Base-by-base conservation (phyloP, 257 asterid genomes). In the Solanum clarkiae region DNA sequence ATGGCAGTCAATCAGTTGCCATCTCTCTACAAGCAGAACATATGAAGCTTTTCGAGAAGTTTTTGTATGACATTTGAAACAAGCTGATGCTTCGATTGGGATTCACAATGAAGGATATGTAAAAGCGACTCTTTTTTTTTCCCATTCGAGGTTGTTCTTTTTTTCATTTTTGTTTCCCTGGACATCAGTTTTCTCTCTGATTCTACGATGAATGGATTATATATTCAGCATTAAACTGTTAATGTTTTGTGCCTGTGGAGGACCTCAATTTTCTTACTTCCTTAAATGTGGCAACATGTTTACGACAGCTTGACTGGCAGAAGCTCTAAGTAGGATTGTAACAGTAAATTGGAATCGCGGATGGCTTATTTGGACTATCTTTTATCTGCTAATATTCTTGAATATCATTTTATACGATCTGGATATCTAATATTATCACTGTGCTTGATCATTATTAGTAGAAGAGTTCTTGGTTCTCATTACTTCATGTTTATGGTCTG, bases 1-100 rank as follows among this genome's bases (percentile, higher is more conserved):
- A 94, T 49, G 98, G 98, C 15, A 93, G 97, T 91, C 84, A 94
- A 47, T 93, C 96, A 1, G 95, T 95, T 4, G 98, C 94, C 2
- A 91, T 95, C 20, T 94, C 98, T 0, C 88, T 95, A 53, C 98
- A 93, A 85, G 66, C 83, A 2, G 97, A 91, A 81, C 98, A 95
- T 65, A 94, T 95, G 97, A 95, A 95, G 85, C 84, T 91, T 62
- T 95, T 95, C 66, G 90, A 94, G 90, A 88, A 89, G 87, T 86
- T 93, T 88, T 88, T 95, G 70, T 94, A 90, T 86, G 97, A 94
- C 13, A 89, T 95, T 68, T 94, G 90, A 93, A 49, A 15, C 45
- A 79, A 10, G 60, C 82, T 1, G 62, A 44, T 59, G 59, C 57
- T 60, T 59, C 13, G 3, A 13, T 40, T 60, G 14, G 44, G 10